Percentiles rank a stretch among this genome's conserved stretches.
Evolutionary conservation across 2,329 filamentous ascomycete species (phyloP).

Genomic region (Botrytis tulipae): DNA sequence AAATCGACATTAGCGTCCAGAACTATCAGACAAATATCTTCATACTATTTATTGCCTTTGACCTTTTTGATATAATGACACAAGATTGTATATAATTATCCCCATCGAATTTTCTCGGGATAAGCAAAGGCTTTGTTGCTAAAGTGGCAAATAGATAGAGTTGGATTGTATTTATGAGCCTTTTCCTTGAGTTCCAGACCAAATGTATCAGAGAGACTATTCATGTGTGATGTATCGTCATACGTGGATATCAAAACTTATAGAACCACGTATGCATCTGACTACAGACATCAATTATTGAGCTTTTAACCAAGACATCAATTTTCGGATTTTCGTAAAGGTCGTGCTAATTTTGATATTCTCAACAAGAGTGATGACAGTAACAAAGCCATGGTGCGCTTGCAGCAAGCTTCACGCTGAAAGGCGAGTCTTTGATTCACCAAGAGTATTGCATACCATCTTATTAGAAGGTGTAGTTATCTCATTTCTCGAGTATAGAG

Average conservation of each 20-base stretch:
- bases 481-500: rapidly evolving
- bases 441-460: background rate
- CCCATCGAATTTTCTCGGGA: background rate
- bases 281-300: background rate
- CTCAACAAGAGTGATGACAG: background rate
- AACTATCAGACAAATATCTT: background rate
- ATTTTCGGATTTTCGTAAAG: background rate
- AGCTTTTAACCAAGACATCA: background rate
- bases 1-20: background rate
- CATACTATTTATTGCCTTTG: background rate
- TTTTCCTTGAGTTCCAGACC: no score
- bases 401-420: background rate
- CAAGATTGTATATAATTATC: background rate
- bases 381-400: background rate
- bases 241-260: background rate
- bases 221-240: no score
- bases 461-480: background rate
- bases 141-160: background rate
- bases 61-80: background rate
- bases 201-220: no score
- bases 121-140: background rate
- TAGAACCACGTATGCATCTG: background rate
- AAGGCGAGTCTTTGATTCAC: background rate
- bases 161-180: no score
- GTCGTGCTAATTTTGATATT: background rate